Evolutionary conservation across 192 early-diverging fungal species (phyloP), one percentile per base, ranked within the genome.

Genomic region (Coemansia sp.): DNA sequence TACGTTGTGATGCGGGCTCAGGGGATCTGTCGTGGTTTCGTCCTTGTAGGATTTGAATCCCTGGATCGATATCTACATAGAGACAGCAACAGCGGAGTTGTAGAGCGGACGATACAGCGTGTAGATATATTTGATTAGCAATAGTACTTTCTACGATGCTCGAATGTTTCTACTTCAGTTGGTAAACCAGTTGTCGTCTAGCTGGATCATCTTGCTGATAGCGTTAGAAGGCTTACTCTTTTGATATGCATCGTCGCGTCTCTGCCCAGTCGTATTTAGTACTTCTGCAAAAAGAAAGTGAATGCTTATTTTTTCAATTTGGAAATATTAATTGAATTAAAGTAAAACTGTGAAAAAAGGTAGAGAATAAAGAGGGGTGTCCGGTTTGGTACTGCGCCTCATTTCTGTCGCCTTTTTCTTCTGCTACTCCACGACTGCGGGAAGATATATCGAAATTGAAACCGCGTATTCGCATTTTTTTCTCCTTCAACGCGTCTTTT

Each of bases 41-140:
- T 99, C 93, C 74, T 95, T 95, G 82, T 98, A 99, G 69, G 94
- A 96, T 82, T 99, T 99, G 87, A 99, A 99, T 50, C 97, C 97
- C 69, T 95, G 93, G 61, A 99, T 99, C 35, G 89, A 87, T 68
- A 98, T 93, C 77, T 80, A 80, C 35, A 14, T 3, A 9, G 4
- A 22, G 13, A 23, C 24, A 53, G 18, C 6, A 30, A 46, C 30
- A 1, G 1, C 19, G 25, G 8, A n/a, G n/a, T n/a, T n/a, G n/a
- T n/a, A n/a, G n/a, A n/a, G n/a, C n/a, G n/a, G n/a, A n/a, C n/a
- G n/a, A n/a, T n/a, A n/a, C n/a, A n/a, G n/a, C n/a, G n/a, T n/a
- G n/a, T n/a, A n/a, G n/a, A n/a, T n/a, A n/a, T n/a, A n/a, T 39
- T 29, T 50, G 10, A 36, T 47, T 16, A 47, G 42, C 57, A 42